phyloP scores from a whole-genome alignment of 495 filamentous ascomycete genomes.

The Tuber borchii region DNA sequence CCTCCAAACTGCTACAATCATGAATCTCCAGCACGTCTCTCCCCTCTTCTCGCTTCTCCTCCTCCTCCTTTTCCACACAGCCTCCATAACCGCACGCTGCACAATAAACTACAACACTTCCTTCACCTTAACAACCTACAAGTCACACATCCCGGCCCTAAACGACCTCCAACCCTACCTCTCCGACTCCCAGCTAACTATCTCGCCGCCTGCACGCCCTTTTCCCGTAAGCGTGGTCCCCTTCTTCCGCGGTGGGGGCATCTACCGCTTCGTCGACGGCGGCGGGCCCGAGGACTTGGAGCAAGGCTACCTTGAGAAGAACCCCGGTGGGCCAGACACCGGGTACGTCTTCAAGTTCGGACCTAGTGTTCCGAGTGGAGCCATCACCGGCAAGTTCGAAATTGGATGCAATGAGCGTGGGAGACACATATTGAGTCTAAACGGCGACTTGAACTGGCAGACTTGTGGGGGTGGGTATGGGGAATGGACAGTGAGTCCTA shows the following conservation, averaged over 20 bases:
- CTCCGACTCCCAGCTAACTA: background rate
- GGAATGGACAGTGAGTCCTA: background rate
- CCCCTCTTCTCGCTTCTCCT: background rate
- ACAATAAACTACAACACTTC: background rate
- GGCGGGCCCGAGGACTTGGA: background rate
- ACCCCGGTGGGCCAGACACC: background rate
- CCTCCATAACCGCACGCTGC: background rate
- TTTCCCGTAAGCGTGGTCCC: background rate
- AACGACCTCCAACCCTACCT: background rate
- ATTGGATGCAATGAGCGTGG: background rate
- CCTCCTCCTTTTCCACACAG: background rate
- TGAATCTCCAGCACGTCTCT: background rate
- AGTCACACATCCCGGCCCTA: background rate
- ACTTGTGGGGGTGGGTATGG: background rate
- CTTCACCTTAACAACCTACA: background rate
- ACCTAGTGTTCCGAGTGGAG: background rate
- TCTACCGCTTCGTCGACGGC: background rate
- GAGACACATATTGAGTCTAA: background rate
- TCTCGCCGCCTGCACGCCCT: background rate
- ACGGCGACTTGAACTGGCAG: background rate
- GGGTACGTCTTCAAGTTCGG: background rate
- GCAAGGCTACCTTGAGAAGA: background rate
- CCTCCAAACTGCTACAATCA: background rate
- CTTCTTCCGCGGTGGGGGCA: background rate
- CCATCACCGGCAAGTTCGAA: background rate